phyloP scores from a whole-genome alignment of 2,329 filamentous ascomycete species.

The Triangularia verruculosa region DNA sequence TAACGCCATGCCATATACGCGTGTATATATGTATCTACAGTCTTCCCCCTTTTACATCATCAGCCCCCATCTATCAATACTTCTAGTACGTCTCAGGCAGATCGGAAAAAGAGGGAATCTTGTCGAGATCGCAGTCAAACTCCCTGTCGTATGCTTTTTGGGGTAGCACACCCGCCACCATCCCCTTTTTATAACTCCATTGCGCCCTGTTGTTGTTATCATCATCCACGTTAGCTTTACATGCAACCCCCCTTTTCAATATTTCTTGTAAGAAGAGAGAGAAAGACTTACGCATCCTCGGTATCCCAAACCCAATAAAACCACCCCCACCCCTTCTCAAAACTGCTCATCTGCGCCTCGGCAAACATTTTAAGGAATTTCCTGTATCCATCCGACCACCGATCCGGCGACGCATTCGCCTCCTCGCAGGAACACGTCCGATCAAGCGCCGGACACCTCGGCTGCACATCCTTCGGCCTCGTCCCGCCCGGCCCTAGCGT shows the following conservation, averaged over 20 bases:
- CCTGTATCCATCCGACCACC: constrained; percentile 75
- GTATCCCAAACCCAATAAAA: constrained; percentile 99
- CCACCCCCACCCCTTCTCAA: constrained; percentile 94
- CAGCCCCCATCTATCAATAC: not conserved
- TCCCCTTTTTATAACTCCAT: constrained; percentile 87
- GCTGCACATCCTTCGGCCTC: constrained; percentile 50
- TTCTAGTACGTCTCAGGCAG: constrained; percentile 51
- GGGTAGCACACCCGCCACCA: constrained; percentile 77
- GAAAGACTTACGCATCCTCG: constrained; percentile 47
- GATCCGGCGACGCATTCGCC: constrained; percentile 70
- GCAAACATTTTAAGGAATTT: constrained; percentile 85
- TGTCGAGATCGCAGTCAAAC: constrained; percentile 61
- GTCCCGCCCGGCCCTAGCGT: constrained; percentile 69
- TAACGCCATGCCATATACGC: not conserved
- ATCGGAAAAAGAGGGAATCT: constrained; percentile 53
- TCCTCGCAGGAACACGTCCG: constrained; percentile 66
- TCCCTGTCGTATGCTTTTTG: constrained; percentile 65
- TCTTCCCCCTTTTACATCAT: not conserved
- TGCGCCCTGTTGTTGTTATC: constrained; percentile 60
- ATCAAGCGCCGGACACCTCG: constrained; percentile 69
- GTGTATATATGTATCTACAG: not conserved
- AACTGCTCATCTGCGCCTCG: constrained; percentile 91
- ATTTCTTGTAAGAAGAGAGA: not conserved
- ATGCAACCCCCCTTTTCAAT: not conserved
- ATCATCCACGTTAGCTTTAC: constrained; percentile 10